Conservation (phyloP, 257 asterid species). For the Gardenia jasminoides region DNA sequence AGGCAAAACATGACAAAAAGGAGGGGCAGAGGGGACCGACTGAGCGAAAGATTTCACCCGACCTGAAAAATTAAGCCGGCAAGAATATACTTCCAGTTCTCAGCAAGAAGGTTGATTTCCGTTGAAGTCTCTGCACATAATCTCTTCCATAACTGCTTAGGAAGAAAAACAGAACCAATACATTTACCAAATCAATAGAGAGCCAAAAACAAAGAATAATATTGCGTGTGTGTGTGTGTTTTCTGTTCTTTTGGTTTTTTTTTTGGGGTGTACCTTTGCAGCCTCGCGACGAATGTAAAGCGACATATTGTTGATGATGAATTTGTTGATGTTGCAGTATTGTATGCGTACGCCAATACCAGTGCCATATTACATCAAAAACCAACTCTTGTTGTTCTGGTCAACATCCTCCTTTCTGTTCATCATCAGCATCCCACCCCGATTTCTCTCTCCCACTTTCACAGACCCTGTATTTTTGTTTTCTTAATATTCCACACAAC, state of each 20-base stretch:
- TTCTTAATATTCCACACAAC: neutral
- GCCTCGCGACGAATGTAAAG: constrained; percentile 98
- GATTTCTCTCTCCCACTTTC: constrained; percentile 1
- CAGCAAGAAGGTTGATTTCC: constrained; percentile 78
- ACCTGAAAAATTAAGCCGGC: constrained; percentile 77
- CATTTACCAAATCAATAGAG: too few relatives aligned
- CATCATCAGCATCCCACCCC: constrained; percentile 9
- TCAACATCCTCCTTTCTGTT: constrained; percentile 36
- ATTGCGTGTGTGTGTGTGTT: too few relatives aligned
- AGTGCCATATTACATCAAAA: constrained; percentile 68
- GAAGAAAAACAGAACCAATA: constrained; percentile 2
- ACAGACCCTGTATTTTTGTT: neutral
- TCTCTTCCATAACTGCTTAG: constrained; percentile 72
- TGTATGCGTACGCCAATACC: constrained; percentile 30
- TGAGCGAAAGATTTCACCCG: neutral
- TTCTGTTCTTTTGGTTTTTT: too few relatives aligned
- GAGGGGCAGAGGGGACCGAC: neutral
- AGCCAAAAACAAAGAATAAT: too few relatives aligned
- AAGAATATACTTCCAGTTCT: constrained; percentile 73
- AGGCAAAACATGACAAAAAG: neutral
- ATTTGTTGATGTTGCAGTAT: neutral
- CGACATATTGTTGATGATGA: constrained; percentile 59
- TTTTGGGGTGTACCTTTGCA: constrained; percentile 95
- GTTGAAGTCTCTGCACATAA: constrained; percentile 65
- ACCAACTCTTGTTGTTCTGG: constrained; percentile 25